Evolutionary conservation across 352 stramenopile species (phyloP).

Genomic region (Paralagenidium karlingii): DNA sequence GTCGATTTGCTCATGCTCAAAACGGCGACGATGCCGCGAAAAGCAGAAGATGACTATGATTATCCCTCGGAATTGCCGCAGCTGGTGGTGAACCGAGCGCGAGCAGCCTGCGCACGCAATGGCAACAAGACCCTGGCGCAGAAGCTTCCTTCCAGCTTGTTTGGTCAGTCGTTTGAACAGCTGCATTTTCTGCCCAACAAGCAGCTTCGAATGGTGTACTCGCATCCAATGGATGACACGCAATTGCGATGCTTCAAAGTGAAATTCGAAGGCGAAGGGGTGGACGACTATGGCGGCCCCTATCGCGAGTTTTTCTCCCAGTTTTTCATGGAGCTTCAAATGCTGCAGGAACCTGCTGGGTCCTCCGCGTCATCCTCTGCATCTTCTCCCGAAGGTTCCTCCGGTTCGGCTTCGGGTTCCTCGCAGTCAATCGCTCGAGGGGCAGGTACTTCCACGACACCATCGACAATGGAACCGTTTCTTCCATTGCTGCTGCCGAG

Average conservation of each 20-base stretch:
- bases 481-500: constrained; percentile 79
- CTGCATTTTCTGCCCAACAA: constrained; percentile 71
- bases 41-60: constrained; percentile 86
- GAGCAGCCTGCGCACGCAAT: constrained; percentile 56
- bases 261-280: constrained; percentile 90
- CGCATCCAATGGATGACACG: constrained; percentile 87
- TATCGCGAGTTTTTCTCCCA: constrained; percentile 90
- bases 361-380: not conserved
- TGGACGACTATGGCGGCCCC: constrained; percentile 90
- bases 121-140: constrained; percentile 16
- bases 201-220: constrained; percentile 81
- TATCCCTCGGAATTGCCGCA: constrained; percentile 83
- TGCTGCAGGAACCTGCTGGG: not conserved
- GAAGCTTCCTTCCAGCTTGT: constrained; percentile 34
- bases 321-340: constrained; percentile 46
- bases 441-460: not conserved
- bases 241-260: constrained; percentile 89
- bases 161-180: constrained; percentile 78
- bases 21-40: constrained; percentile 62
- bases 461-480: constrained; percentile 10
- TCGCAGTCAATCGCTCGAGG: not conserved
- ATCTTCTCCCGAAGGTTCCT: too few relatives aligned
- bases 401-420: not conserved
- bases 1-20: constrained; percentile 58
- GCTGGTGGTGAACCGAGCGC: constrained; percentile 75